Evolutionary conservation across 352 stramenopile species (phyloP).

Genomic region (Aphanomyces euteiches): DNA sequence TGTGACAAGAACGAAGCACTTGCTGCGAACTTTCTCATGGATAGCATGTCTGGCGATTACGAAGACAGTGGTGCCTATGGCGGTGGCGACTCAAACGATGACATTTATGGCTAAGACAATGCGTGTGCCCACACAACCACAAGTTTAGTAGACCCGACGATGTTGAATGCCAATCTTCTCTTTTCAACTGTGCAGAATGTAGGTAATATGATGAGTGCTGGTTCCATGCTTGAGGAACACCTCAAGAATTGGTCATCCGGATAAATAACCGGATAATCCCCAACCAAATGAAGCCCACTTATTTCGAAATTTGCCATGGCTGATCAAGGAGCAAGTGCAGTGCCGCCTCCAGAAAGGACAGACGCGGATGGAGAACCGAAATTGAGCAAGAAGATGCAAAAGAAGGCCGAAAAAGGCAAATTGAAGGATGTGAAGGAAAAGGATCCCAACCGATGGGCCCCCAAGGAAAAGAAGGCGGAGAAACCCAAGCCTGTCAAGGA

Average conservation of each 20-base stretch:
- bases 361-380: conserved; percentile 48
- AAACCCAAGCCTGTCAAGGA: conserved; percentile 75
- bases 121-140: no score
- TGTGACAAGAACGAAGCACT: conserved; percentile 99
- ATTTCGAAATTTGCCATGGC: no score
- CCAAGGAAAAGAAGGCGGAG: conserved; percentile 80
- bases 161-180: no score
- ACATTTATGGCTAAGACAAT: conserved; percentile 78
- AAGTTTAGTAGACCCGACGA: no score
- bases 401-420: conserved; percentile 92
- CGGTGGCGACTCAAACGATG: conserved; percentile 61
- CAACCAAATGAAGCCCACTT: no score
- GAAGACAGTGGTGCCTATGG: conserved; percentile 31
- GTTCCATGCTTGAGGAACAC: background rate
- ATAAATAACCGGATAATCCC: background rate
- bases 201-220: no score
- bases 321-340: no score
- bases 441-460: conserved; percentile 88
- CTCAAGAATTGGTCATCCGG: background rate
- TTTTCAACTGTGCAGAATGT: no score
- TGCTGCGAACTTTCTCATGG: conserved; percentile 98
- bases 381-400: conserved; percentile 95
- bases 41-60: conserved; percentile 66
- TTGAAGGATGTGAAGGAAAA: conserved; percentile 91
- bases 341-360: background rate